Conservation (phyloP, 768 basidiomycete species). For the Candolleomyces aberdarensis region DNA sequence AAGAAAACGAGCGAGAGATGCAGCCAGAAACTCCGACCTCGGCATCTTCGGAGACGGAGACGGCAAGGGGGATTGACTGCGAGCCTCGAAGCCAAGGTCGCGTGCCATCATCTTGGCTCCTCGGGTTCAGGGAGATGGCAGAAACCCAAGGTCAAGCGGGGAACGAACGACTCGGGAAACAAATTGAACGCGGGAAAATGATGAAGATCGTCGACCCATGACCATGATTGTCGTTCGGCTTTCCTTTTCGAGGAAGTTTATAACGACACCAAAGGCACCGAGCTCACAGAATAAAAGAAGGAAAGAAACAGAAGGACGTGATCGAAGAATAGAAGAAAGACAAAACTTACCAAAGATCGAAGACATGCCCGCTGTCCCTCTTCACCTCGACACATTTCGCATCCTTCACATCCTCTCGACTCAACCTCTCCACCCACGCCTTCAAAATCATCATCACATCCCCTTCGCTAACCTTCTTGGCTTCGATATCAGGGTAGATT, state of each 20-base stretch:
- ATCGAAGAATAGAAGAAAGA: slow-evolving; percentile 1
- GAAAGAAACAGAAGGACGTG: neutral
- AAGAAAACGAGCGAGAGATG: neutral
- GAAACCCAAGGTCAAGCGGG: too few relatives aligned
- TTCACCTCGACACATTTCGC: slow-evolving; percentile 50
- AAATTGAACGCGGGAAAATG: too few relatives aligned
- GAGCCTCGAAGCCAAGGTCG: too few relatives aligned
- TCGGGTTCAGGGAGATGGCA: too few relatives aligned
- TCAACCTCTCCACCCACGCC: slow-evolving; percentile 44
- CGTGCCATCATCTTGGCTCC: too few relatives aligned
- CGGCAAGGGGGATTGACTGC: too few relatives aligned
- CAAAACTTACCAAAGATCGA: slow-evolving; percentile 48
- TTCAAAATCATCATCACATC: slow-evolving; percentile 37
- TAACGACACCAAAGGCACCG: neutral
- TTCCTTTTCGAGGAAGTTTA: too few relatives aligned
- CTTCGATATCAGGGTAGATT: neutral
- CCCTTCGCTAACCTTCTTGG: slow-evolving; percentile 12
- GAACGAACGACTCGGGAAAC: too few relatives aligned
- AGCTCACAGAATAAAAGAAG: neutral
- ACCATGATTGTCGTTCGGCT: too few relatives aligned
- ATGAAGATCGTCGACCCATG: too few relatives aligned
- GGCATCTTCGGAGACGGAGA: too few relatives aligned
- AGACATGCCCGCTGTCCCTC: slow-evolving; percentile 35
- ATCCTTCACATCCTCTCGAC: slow-evolving; percentile 37
- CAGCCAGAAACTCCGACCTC: too few relatives aligned